Evolutionary conservation across 306 rosid genomes (phyloP), one percentile per base, ranked within the genome.

Genomic region (Pterocarpus macrocarpus): DNA sequence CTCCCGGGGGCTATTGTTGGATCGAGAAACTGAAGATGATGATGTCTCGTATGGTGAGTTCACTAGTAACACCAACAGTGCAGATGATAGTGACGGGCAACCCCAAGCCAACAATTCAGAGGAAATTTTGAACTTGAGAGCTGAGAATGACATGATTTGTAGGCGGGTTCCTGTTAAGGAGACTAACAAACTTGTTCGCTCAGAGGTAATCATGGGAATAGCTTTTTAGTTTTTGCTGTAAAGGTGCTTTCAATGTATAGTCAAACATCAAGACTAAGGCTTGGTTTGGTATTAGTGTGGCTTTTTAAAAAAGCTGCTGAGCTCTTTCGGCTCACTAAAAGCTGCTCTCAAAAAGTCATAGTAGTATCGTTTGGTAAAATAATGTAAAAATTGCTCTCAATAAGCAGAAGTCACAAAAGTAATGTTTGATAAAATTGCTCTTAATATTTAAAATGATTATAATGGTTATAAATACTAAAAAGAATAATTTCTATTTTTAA

Each of bases 121-220:
- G 83, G 99, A 93, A 53, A 92, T 96, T 84, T 81, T 96, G 82
- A 80, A 12, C 75, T 73, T 82, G 58, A 92, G 92, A 85, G 90
- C 80, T 22, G 89, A 89, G 85, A 88, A 83, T 63, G 99, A 90
- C 78, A 77, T 92, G 97, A 68, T 90, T 77, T 96, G 99, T 84
- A 90, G 99, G 88, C 90, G 78, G 69, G 79, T 82, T 77, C 99
- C 99, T 75, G 99, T 93, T 67, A 95, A 93, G 86, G 97, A 93
- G 80, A 95, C 97, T 41, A 32, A 68, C 80, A 84, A 85, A 82
- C 90, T 89, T 78, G 80, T 90, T 73, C 94, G 99, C 47, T 38
- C 91, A 7, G 99, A 94, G 99, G 99, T 96, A 87, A 67, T 72
- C 61, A 22, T 67, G 4, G 71, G 67, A n/a, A 22, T 63, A 30